Evolutionary conservation across 257 asterid genomes (phyloP), one percentile per base, ranked within the genome.

Genomic region (Prunella vulgaris): DNA sequence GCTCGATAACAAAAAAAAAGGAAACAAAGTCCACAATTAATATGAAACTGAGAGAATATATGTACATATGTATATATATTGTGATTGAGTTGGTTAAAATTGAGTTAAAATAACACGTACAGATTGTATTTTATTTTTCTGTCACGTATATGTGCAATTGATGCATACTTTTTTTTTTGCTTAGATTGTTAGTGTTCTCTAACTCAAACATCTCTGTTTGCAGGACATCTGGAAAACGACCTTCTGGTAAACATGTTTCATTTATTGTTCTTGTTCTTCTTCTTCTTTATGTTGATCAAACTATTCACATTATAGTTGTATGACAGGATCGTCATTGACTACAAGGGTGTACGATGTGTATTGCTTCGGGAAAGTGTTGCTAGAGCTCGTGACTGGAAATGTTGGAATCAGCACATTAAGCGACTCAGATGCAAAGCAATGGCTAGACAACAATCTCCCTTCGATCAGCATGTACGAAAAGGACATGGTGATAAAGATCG

Each of bases 331-430:
- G 48, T 46, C 88, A 49, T 65, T 77, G 37, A 69, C 68, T 25
- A 79, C 72, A 18, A 74, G 90, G 72, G 81, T 86, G 7, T 77
- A 84, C 37, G 96, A 89, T 46, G 90, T 89, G 15, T 89, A 85
- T 74, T 85, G 92, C 57, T 85, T 87, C 4, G 96, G 96, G 10
- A 87, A 80, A 76, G 83, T 87, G 40, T 64, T 89, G 38, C 90
- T 89, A 2, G 94, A 86, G 80, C 92, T 89, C 0, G 85, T 89
- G 63, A 85, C 92, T 0, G 94, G 94, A 17, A 84, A 75, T 65
- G 76, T 87, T 1, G 94, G 88, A 32, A 72, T 82, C 52, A 76
- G 88, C 78, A 20, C 56, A 28, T 38, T 71, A 49, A 77, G 77
- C 18, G 87, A 84, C 6, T 73, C 46, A 2, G 80, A 78, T 18